These are phyloP conservation scores for Pisolithus albus DNA, from an alignment of 768 basidiomycete genomes.

Conservation along the genomic window DNA sequence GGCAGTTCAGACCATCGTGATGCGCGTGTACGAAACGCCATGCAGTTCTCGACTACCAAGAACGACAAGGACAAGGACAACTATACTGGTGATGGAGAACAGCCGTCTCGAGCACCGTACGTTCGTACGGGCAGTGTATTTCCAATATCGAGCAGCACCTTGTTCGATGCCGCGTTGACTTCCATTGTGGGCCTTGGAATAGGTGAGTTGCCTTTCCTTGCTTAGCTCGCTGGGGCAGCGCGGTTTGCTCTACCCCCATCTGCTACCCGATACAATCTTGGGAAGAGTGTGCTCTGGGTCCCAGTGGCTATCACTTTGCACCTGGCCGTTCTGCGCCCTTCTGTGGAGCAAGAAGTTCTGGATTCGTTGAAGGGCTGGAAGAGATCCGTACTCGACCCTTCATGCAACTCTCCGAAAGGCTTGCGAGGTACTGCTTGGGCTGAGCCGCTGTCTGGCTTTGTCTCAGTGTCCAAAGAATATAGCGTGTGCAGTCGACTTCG, in stretches of 20 bases:
- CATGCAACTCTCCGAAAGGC: background rate
- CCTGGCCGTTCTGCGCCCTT: background rate
- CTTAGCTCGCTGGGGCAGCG: background rate
- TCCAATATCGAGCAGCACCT: constrained; percentile 21
- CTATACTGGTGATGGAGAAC: constrained; percentile 8
- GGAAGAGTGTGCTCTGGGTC: too few relatives aligned
- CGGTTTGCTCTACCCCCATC: constrained; percentile 9
- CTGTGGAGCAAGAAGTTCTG: background rate
- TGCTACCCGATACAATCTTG: constrained; percentile 4
- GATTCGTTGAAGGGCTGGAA: background rate
- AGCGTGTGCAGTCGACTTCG: background rate
- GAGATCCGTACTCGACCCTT: background rate
- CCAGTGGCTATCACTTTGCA: background rate
- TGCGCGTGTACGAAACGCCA: background rate
- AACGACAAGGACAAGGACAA: background rate
- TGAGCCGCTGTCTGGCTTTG: too few relatives aligned
- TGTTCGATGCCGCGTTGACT: constrained; percentile 48
- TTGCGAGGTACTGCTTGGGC: too few relatives aligned
- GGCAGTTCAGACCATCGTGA: background rate
- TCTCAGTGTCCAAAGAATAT: too few relatives aligned
- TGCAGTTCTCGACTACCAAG: background rate
- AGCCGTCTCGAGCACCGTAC: background rate
- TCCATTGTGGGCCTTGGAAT: constrained; percentile 56
- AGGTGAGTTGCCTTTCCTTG: constrained; percentile 31
- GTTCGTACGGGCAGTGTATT: constrained; percentile 21